Percentiles rank a stretch among this genome's conserved stretches.
Conservation (phyloP, 441 rosid species). For the Arabidopsis hybrid region DNA sequence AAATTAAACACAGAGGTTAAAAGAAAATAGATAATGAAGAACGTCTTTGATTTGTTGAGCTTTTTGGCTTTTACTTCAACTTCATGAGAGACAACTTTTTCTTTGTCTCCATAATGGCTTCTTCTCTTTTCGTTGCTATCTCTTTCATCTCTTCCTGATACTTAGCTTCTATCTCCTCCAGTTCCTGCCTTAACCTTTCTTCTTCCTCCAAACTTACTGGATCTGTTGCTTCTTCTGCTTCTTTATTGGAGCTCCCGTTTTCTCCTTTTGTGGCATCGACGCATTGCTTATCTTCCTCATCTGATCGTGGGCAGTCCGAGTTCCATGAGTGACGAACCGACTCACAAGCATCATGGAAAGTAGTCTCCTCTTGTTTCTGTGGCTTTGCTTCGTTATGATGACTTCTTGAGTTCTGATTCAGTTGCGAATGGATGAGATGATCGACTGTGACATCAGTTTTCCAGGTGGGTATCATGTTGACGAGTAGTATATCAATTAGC, state of each 20-base stretch:
- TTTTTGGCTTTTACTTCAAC: slow-evolving; percentile 24
- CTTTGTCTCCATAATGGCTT: slow-evolving; percentile 60
- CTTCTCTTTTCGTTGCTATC: slow-evolving; percentile 54
- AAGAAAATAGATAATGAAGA: not conserved
- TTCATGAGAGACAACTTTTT: slow-evolving; percentile 52
- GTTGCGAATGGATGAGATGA: slow-evolving; percentile 52
- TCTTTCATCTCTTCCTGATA: slow-evolving; percentile 56
- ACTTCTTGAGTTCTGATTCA: slow-evolving; percentile 35
- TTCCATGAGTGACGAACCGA: slow-evolving; percentile 36
- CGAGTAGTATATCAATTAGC: slow-evolving; percentile 61
- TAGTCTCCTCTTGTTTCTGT: slow-evolving; percentile 37
- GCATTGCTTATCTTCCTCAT: slow-evolving; percentile 40
- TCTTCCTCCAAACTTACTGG: slow-evolving; percentile 44
- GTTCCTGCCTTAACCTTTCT: slow-evolving; percentile 50
- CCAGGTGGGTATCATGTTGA: slow-evolving; percentile 63
- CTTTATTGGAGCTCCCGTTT: slow-evolving; percentile 38
- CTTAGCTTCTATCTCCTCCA: slow-evolving; percentile 56
- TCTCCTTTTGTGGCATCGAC: slow-evolving; percentile 35
- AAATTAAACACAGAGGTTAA: not conserved
- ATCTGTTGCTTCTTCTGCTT: slow-evolving; percentile 48
- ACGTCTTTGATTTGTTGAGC: not conserved
- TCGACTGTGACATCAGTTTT: slow-evolving; percentile 58
- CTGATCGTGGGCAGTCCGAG: slow-evolving; percentile 37
- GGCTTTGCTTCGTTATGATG: slow-evolving; percentile 41
- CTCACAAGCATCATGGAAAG: slow-evolving; percentile 42